Evolutionary conservation across 2,329 filamentous ascomycete species (phyloP).

Genomic region (Ceratocystis papillata): DNA sequence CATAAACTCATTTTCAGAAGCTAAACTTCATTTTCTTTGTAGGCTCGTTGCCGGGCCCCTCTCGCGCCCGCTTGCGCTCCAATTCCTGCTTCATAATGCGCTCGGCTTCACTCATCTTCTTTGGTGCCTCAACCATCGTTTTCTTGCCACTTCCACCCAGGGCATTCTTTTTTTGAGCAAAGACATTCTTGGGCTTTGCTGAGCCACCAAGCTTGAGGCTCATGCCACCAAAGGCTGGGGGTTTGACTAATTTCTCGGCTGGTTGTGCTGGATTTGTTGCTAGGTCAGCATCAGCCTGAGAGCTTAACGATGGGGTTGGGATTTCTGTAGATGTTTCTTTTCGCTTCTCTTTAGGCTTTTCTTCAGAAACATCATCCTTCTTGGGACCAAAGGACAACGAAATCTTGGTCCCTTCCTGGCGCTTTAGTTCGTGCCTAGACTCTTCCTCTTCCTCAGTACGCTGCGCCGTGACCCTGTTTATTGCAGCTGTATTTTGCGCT

Average conservation of each 20-base stretch:
- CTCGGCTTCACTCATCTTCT: conserved; percentile 81
- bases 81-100: conserved; percentile 81
- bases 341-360: conserved; percentile 23
- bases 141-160: conserved; percentile 38
- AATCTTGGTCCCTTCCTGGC: conserved; percentile 64
- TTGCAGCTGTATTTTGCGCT: conserved; percentile 52
- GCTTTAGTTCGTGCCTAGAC: conserved; percentile 41
- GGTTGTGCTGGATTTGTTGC: neutral
- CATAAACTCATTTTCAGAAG: conserved; percentile 14
- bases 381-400: conserved; percentile 55
- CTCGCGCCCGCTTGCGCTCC: conserved; percentile 54
- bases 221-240: conserved; percentile 34
- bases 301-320: neutral
- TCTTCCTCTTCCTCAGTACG: conserved; percentile 35
- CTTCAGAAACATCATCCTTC: conserved; percentile 25
- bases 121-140: conserved; percentile 49
- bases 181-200: conserved; percentile 63
- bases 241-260: conserved; percentile 30
- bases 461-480: conserved; percentile 35
- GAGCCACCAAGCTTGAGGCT: conserved; percentile 51
- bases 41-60: conserved; percentile 35
- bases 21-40: conserved; percentile 37
- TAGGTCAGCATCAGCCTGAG: neutral
- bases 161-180: conserved; percentile 32
- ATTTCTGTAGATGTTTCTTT: conserved; percentile 23